phyloP scores from a whole-genome alignment of 345 rosid species.

The sweet orange (Citrus sinensis) region DVS_A1.0 CM039165.1:15617501-15618000 shows the following conservation, averaged over 20 bases:
- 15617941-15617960: neutral
- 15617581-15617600: conserved; percentile 2
- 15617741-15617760: conserved; percentile 9
- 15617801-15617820: conserved; percentile 7
- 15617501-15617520: neutral
- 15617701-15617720: conserved; percentile 8
- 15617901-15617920: conserved; percentile 12
- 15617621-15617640: conserved; percentile 9
- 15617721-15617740: neutral
- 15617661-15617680: conserved; percentile 1
- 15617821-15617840: conserved; percentile 9
- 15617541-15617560: conserved; percentile 1
- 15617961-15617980: neutral
- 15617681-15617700: conserved; percentile 2
- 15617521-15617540: conserved; percentile 1
- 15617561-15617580: neutral
- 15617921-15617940: conserved; percentile 2
- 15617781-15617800: neutral
- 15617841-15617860: conserved; percentile 8
- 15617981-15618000: neutral
- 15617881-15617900: conserved; percentile 14
- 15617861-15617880: neutral
- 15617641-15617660: neutral
- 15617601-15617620: conserved; percentile 15
- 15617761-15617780: conserved; percentile 7